Evolutionary conservation across 495 filamentous ascomycete genomes (phyloP), one percentile per base, ranked within the genome.

Genomic region (Xylaria curta): DNA sequence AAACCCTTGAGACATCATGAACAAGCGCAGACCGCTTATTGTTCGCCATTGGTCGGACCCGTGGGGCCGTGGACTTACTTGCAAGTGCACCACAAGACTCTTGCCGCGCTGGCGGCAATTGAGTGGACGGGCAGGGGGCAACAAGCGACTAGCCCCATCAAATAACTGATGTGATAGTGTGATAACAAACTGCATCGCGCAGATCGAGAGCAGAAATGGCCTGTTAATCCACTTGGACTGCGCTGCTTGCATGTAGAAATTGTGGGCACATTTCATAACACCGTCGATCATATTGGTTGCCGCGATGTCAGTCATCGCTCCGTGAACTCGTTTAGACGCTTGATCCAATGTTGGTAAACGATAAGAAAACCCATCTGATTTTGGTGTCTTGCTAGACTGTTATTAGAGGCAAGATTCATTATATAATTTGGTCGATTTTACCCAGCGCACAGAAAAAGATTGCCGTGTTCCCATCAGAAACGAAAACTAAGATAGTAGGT

Each of bases 141-240:
- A 69, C 28, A 69, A 69, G 66, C 66, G 66, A 69, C 47, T 7
- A 33, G 4, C 31, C n/a, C 54, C 8, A 68, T 40, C 9, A 59
- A 31, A 21, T 21, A 68, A 68, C 13, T 38, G 38, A 69, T 69
- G 66, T 69, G 66, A 69, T 69, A 69, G 49, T 67, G 66, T 60
- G 53, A 69, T 49, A 5, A 49, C 9, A 44, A 31, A 54, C 19
- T 69, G 54, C 66, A 47, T 46, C 24, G 54, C 60, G 66, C 66
- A 69, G 60, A 17, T 26, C 10, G 17, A 44, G 46, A 51, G 63
- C 47, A 53, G 53, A 13, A 66, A 38, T 68, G 46, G 66, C 46
- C 66, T 58, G 66, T 44, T 68, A 59, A 56, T 56, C 66, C 53
- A 42, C 49, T 53, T 51, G 3, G 46, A 51, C 15, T 28, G 42